Evolutionary conservation across 305 asterid species (phyloP).

Genomic region (Monarda citriodora): DNA sequence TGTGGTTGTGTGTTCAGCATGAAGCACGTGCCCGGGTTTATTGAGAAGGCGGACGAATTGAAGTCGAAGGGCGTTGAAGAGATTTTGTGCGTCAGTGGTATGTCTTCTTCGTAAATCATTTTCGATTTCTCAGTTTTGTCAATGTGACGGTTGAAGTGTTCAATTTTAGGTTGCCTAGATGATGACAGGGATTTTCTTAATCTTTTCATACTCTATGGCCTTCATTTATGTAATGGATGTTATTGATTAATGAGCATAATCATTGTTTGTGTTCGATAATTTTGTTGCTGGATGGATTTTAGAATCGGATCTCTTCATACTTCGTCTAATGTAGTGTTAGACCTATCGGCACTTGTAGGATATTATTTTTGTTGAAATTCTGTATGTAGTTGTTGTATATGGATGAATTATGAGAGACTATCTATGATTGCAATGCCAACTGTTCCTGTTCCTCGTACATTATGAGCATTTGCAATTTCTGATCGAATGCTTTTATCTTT

Average conservation of each 20-base stretch:
- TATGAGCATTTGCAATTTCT: not conserved
- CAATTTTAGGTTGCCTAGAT: too few species aligned
- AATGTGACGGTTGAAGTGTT: not conserved
- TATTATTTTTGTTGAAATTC: not conserved
- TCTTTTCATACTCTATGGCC: not conserved
- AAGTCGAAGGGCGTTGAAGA: slow-evolving; percentile 84
- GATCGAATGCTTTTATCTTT: not conserved
- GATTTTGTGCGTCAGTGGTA: slow-evolving; percentile 31
- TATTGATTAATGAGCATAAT: not conserved
- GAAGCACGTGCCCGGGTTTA: slow-evolving; percentile 94
- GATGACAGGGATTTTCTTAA: not conserved
- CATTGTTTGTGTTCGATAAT: not conserved
- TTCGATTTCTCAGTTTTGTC: not conserved
- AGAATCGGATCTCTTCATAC: not conserved
- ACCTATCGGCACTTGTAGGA: too few species aligned
- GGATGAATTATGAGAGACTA: not conserved
- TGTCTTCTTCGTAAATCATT: slow-evolving; percentile 1
- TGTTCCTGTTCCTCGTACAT: not conserved
- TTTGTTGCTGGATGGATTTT: not conserved
- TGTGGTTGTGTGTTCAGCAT: slow-evolving; percentile 28
- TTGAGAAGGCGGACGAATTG: slow-evolving; percentile 81
- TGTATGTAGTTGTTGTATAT: not conserved
- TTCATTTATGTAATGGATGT: too few species aligned
- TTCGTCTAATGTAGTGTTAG: too few species aligned
- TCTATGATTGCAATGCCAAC: not conserved